A percentile compares a stretch with the other conserved stretches of the same genome.
Conservation (phyloP, 2,329 filamentous ascomycete species). For the Cladosporium sphaerospermum region DNA sequence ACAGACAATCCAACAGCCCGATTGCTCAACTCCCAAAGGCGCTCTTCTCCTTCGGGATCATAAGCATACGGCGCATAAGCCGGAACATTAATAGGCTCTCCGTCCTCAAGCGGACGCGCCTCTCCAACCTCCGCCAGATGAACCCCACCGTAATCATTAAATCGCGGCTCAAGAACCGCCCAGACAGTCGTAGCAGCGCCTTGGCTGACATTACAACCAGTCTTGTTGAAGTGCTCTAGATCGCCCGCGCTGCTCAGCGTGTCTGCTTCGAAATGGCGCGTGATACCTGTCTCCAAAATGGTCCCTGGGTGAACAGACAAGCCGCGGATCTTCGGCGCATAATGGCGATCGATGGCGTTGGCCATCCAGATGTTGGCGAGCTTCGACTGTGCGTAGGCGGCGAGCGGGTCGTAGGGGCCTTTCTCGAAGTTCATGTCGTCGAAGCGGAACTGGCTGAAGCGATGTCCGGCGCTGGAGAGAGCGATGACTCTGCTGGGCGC, state of each 20-base stretch:
- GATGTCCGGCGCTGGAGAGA: conserved; percentile 41
- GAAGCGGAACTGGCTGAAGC: conserved; percentile 20
- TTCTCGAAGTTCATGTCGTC: conserved; percentile 29
- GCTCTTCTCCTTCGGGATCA: conserved; percentile 35
- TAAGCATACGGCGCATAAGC: conserved; percentile 34
- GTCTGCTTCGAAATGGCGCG: conserved; percentile 8
- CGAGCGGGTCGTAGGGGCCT: conserved; percentile 17
- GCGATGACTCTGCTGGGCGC: conserved; percentile 33
- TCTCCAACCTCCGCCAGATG: conserved; percentile 42
- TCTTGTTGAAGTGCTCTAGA: conserved; percentile 11
- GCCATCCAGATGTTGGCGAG: conserved; percentile 48
- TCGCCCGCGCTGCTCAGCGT: conserved; percentile 5
- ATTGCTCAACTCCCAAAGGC: conserved; percentile 39
- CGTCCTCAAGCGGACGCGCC: conserved; percentile 24
- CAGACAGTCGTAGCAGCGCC: conserved; percentile 46
- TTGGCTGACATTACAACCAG: conserved; percentile 34
- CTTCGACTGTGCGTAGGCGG: conserved; percentile 46
- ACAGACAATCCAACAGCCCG: conserved; percentile 22
- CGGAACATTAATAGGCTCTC: conserved; percentile 15
- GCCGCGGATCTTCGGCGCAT: conserved; percentile 32
- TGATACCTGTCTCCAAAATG: conserved; percentile 3
- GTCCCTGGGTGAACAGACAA: conserved; percentile 40
- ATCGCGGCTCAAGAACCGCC: conserved; percentile 35
- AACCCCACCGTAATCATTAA: conserved; percentile 35
- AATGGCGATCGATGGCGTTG: conserved; percentile 47